Conservation (phyloP, 768 basidiomycete species). For the Dacryopinax spathularia region DNA sequence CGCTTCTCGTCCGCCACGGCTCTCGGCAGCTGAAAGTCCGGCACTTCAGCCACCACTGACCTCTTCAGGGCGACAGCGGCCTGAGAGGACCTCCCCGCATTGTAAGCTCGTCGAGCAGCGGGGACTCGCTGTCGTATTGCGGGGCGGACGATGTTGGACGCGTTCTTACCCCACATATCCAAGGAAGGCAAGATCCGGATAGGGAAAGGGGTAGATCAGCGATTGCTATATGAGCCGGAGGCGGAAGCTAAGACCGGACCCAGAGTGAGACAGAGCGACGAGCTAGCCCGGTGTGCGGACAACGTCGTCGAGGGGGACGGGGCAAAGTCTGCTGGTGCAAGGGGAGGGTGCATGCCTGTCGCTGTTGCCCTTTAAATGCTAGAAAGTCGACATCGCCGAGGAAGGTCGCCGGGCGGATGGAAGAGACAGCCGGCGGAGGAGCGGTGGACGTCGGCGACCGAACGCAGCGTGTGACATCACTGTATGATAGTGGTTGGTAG, state of each 20-base stretch:
- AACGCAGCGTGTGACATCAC: neutral
- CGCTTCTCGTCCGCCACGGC: constrained; percentile 33
- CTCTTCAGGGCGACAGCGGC: neutral
- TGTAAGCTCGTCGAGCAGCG: neutral
- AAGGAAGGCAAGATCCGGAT: neutral
- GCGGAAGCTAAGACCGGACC: constrained; percentile 3
- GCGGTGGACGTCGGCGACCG: neutral
- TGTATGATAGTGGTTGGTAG: neutral
- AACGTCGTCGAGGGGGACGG: neutral
- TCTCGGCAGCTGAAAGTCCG: neutral
- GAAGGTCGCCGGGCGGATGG: neutral
- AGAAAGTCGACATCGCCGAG: neutral
- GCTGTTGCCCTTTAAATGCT: neutral
- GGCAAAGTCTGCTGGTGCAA: neutral
- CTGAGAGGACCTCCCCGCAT: neutral
- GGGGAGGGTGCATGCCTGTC: too few relatives aligned
- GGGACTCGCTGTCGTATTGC: neutral
- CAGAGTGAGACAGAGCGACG: neutral
- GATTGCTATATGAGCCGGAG: neutral
- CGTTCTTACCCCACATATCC: neutral
- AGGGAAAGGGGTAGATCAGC: neutral
- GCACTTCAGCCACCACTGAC: neutral
- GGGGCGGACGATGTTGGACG: neutral
- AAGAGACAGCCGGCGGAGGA: neutral
- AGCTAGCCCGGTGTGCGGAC: neutral